These are phyloP conservation scores for Camptophora hylomeconis DNA, from an alignment of 2,329 filamentous ascomycete species.

Conservation along the genomic window DNA sequence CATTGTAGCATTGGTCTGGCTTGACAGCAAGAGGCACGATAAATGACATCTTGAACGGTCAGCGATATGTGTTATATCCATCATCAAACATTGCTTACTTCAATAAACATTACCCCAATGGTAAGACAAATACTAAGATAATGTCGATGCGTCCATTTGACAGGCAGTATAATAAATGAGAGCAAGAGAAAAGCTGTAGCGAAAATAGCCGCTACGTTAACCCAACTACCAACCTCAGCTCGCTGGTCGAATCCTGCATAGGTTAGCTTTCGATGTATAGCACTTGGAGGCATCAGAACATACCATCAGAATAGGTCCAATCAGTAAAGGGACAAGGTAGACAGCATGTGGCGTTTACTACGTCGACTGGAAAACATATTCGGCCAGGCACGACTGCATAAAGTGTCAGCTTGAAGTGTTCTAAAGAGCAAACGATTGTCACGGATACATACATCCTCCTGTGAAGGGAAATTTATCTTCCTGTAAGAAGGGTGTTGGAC, in stretches of 20 bases:
- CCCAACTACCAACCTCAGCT: conserved; percentile 61
- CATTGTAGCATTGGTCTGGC: conserved; percentile 72
- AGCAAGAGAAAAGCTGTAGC: conserved; percentile 63
- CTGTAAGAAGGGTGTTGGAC: conserved; percentile 58
- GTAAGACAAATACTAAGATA: conserved; percentile 85
- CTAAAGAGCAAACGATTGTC: no score
- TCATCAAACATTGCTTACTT: conserved; percentile 36
- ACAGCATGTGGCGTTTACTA: conserved; percentile 55
- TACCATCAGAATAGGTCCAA: conserved; percentile 54
- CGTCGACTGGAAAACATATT: conserved; percentile 39
- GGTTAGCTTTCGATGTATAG: conserved; percentile 9
- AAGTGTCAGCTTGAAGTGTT: no score
- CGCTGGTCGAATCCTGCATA: conserved; percentile 39
- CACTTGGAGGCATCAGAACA: conserved; percentile 11
- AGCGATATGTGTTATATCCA: conserved; percentile 3
- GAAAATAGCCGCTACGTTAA: conserved; percentile 61
- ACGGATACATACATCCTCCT: conserved; percentile 55
- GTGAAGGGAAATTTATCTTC: conserved; percentile 43
- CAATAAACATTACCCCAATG: conserved; percentile 62
- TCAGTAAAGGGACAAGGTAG: conserved; percentile 79
- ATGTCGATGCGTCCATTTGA: conserved; percentile 81
- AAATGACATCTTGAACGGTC: conserved; percentile 57
- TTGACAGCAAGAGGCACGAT: conserved; percentile 70
- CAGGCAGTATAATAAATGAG: conserved; percentile 68
- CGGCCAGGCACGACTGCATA: conserved; percentile 45